phyloP scores from a whole-genome alignment of 495 filamentous ascomycete species.

The Daldinia loculata region DNA sequence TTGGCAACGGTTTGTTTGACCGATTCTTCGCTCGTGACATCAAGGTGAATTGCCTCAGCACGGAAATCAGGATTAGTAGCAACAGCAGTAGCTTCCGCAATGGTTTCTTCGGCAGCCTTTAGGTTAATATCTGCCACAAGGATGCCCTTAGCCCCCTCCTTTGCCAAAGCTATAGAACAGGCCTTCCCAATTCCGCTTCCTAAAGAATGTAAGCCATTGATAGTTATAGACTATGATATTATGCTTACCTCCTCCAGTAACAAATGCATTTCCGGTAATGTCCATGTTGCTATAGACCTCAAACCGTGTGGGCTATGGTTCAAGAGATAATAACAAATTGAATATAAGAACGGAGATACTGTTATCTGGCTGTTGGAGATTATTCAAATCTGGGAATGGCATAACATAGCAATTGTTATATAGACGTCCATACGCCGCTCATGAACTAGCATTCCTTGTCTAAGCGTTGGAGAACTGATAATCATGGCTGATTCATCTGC shows the following conservation, averaged over 20 bases:
- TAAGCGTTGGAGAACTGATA: neutral
- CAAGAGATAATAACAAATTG: neutral
- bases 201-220: neutral
- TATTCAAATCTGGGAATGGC: neutral
- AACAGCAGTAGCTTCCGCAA: constrained; percentile 34
- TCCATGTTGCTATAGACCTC: constrained; percentile 9
- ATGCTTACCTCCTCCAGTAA: constrained; percentile 23
- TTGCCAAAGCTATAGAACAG: constrained; percentile 45
- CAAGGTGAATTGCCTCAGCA: constrained; percentile 41
- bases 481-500: neutral
- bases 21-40: constrained; percentile 44
- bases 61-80: constrained; percentile 46
- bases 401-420: neutral
- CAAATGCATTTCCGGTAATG: constrained; percentile 26
- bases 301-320: neutral
- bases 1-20: constrained; percentile 46
- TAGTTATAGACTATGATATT: neutral
- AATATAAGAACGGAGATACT: neutral
- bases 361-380: neutral
- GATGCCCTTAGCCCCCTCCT: constrained; percentile 47
- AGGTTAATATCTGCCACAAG: constrained; percentile 51
- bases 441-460: neutral
- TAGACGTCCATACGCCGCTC: neutral
- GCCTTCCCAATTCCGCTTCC: constrained; percentile 50
- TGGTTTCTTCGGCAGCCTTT: constrained; percentile 36